These are phyloP conservation scores for Spongispora temasekensis DNA, from an alignment of 1,284 basidiomycete species.

Conservation along the genomic window DNA sequence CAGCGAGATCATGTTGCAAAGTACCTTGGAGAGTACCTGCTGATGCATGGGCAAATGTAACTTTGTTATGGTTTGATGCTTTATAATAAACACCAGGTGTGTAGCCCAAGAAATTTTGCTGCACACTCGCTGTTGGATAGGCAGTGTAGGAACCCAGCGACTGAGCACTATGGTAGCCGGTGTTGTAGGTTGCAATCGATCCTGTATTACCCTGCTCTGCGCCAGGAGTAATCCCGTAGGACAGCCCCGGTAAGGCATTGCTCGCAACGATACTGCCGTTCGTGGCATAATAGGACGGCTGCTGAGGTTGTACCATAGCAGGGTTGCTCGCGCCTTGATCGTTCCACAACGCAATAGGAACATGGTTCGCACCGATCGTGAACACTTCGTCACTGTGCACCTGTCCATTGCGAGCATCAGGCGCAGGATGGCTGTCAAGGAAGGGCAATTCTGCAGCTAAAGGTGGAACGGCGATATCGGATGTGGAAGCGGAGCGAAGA, in stretches of 20 bases:
- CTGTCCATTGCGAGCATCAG: neutral
- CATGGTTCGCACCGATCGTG: neutral
- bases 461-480: neutral
- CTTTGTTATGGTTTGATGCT: neutral
- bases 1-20: neutral
- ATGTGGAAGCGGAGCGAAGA: neutral
- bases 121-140: neutral
- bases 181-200: neutral
- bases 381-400: neutral
- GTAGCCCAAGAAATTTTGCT: neutral
- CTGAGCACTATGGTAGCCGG: neutral
- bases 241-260: neutral
- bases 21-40: neutral
- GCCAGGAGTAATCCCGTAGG: neutral
- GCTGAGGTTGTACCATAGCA: no score
- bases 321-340: no score
- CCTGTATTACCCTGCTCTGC: neutral
- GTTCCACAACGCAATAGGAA: neutral
- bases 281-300: neutral
- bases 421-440: neutral
- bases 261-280: neutral
- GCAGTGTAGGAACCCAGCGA: neutral
- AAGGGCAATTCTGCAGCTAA: neutral
- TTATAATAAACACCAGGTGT: neutral
- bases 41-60: neutral